Conservation (phyloP, 2,329 filamentous ascomycete genomes). For the Penicillium vulpinum region DNA sequence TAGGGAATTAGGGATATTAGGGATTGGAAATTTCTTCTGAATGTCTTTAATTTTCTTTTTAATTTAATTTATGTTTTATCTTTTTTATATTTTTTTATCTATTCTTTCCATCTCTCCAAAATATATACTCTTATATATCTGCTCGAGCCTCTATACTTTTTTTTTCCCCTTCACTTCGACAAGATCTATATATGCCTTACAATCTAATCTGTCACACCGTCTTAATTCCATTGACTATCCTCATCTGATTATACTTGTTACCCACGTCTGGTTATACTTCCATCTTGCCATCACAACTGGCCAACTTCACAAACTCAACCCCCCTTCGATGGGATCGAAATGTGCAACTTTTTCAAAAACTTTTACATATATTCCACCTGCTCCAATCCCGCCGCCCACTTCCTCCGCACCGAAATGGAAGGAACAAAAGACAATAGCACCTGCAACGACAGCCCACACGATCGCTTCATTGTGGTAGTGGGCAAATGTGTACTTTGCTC, state of each 20-base stretch:
- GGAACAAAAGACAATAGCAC: constrained; percentile 57
- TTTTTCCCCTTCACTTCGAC: no score
- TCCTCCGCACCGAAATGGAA: constrained; percentile 69
- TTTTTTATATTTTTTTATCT: constrained; percentile 7
- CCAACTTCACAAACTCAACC: neutral
- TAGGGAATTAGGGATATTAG: no score
- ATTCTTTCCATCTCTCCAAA: neutral
- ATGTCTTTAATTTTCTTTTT: constrained; percentile 1
- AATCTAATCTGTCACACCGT: neutral
- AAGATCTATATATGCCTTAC: neutral
- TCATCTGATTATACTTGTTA: no score
- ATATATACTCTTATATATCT: constrained; percentile 2
- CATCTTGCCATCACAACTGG: neutral
- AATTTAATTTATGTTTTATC: neutral
- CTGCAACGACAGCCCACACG: constrained; percentile 67
- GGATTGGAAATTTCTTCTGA: constrained; percentile 1
- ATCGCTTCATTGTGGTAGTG: constrained; percentile 70
- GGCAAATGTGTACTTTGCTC: constrained; percentile 61
- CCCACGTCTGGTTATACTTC: no score
- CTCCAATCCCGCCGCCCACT: constrained; percentile 67
- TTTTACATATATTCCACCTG: constrained; percentile 76
- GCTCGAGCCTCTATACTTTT: constrained; percentile 2
- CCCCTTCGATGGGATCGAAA: constrained; percentile 33
- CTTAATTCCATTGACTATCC: neutral
- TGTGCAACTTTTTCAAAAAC: constrained; percentile 69